Evolutionary conservation across 2,329 filamentous ascomycete genomes (phyloP), one percentile per base, ranked within the genome.

Genomic region (Ophiostoma sp.): DNA sequence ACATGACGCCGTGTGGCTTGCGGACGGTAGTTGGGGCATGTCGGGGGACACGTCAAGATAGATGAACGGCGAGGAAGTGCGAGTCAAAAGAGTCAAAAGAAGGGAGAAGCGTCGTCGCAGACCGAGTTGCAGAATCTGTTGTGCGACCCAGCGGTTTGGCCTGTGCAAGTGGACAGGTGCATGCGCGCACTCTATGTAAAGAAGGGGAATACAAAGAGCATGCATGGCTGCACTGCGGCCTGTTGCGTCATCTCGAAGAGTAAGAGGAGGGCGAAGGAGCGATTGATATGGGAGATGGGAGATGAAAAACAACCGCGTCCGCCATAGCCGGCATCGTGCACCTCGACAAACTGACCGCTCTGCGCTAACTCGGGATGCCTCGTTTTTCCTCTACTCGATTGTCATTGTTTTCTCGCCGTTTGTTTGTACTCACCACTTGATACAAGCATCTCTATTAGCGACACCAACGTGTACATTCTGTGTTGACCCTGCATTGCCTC

Each of bases 71-170:
- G 28, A 33, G 8, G 22, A 52, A 22, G 19, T 9, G 9, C n/a
- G 9, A 55, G 9, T 3, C 2, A 55, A 55, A 63, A 36, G 15
- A 3, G 19, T n/a, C 12, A 39, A 4, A n/a, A 39, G 39, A 25
- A 39, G 3, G 48, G 48, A 59, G 33, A 59, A 8, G 8, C 6
- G 22, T 31, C 33, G 69, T 45, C 36, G 36, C 52, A 70, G 69
- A 42, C 33, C 36, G 52, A n/a, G 69, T 70, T 70, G 69, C 52
- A 70, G 69, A 59, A 59, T 70, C 33, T 70, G 69, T 33, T 25
- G 52, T 70, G 69, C 11, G 4, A 70, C 52, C 69, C 22, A 11
- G 4, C 19, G 17, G 48, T 28, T 19, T 39, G 50, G 12, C 1
- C n/a, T 55, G 68, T 52, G n/a, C 33, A 55, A 42, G 68, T 39